phyloP scores from a whole-genome alignment of 1,284 basidiomycete species.

The Sutorius eximius region DNA sequence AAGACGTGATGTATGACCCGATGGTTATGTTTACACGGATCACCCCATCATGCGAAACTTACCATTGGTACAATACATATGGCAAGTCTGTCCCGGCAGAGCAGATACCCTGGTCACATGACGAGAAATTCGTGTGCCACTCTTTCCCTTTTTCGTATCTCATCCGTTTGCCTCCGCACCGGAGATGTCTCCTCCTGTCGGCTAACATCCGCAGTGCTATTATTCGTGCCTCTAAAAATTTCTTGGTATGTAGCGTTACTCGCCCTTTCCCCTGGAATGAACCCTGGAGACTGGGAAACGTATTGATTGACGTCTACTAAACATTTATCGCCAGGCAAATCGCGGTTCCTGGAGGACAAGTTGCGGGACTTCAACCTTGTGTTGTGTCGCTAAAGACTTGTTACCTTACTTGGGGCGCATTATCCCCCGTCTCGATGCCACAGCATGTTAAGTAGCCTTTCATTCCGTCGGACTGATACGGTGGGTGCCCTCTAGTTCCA shows the following conservation, averaged over 20 bases:
- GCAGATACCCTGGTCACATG: constrained; percentile 15
- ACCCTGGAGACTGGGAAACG: background rate
- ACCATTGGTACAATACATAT: constrained; percentile 12
- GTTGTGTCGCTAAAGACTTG: constrained; percentile 9
- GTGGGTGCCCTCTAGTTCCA: constrained; percentile 1
- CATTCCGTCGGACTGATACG: background rate
- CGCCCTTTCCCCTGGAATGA: constrained; percentile 3
- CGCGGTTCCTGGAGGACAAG: constrained; percentile 10
- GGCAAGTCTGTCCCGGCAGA: constrained; percentile 19
- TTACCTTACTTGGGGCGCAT: constrained; percentile 20
- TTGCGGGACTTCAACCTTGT: constrained; percentile 28
- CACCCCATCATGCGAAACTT: constrained; percentile 15
- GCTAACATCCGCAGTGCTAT: constrained; percentile 20
- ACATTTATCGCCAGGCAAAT: background rate
- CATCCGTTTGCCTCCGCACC: constrained; percentile 20
- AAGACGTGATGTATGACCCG: constrained; percentile 9
- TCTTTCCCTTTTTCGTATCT: constrained; percentile 13
- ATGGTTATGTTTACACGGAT: constrained; percentile 17
- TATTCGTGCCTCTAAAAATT: constrained; percentile 6
- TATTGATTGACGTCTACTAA: background rate
- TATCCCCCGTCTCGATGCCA: constrained; percentile 11
- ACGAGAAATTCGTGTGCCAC: constrained; percentile 9
- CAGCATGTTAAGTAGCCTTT: background rate
- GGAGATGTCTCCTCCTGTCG: constrained; percentile 19
- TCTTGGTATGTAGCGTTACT: constrained; percentile 10